Base-by-base conservation (phyloP, 768 basidiomycete genomes). In the Lactarius trivialis region DNA sequence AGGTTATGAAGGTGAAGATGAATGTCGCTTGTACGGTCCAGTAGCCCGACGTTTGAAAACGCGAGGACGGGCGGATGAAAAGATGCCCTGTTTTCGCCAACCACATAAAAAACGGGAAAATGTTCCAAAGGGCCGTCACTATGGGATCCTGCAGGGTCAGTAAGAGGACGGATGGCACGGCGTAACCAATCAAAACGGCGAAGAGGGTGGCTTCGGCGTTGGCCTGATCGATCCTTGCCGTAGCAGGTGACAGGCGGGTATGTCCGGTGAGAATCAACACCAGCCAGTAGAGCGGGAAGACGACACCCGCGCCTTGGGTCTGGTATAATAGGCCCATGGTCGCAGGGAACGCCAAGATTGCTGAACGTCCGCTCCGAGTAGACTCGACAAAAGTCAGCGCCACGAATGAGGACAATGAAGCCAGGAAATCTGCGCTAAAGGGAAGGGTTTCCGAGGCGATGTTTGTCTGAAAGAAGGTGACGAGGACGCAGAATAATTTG, bases 311-410 rank as follows among this genome's bases (percentile, higher is more conserved):
- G 52, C 66, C 51, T n/a, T 26, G 57, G 15, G 26, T 32, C 57
- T 67, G 66, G 49, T 52, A 61, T 24, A 61, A 1, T 7, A 65
- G 2, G 58, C 64, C 64, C 11, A 65, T 17, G 48, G 21, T 14
- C 5, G 24, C 41, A 1, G 66, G 66, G 11, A 56, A 58, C 33
- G 60, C 54, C 2, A 67, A 41, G 39, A 65, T 2, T 2, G 2
- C 8, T 26, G 64, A 57, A 24, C 64, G 50, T 7, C 60, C 57
- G 41, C 41, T 34, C 14, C 66, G 60, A 26, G 54, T n/a, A 6
- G 64, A 53, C 57, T 67, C 66, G 49, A 67, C n/a, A n/a, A 65
- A 61, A n/a, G 64, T 58, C 26, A 67, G 57, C 1, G 57, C 64
- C 1, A 65, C 7, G 21, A 60, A 52, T 1, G 55, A n/a, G 11